phyloP scores from a whole-genome alignment of 176 grass and related monocot species.

The Sorghum bicolor region DNA sequence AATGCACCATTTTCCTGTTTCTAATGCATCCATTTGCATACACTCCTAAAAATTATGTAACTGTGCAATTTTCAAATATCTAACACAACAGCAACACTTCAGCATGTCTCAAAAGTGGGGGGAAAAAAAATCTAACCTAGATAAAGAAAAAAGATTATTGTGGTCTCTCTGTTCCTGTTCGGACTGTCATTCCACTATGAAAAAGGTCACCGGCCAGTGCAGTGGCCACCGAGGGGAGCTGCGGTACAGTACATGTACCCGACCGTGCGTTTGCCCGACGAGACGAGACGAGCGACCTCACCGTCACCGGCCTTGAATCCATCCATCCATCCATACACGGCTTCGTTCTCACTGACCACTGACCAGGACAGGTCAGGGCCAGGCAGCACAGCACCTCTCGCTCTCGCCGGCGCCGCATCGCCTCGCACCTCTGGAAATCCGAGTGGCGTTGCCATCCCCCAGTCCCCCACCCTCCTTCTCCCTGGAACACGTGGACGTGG shows the following conservation, averaged over 20 bases:
- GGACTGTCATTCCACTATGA: neutral
- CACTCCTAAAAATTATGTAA: no score
- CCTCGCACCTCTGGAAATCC: slow-evolving; percentile 20
- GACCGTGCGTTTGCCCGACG: neutral
- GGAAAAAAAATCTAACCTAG: no score
- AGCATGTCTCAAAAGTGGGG: no score
- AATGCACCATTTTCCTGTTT: no score
- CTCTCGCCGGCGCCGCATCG: neutral
- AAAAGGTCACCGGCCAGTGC: neutral
- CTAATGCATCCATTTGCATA: no score
- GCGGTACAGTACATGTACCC: neutral
- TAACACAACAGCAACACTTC: no score
- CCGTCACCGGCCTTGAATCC: neutral
- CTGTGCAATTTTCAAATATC: no score
- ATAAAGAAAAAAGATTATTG: neutral
- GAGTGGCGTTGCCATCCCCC: slow-evolving; percentile 9
- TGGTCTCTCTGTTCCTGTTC: neutral
- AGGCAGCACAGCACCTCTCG: neutral
- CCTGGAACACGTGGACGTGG: slow-evolving; percentile 30
- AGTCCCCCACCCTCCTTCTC: neutral
- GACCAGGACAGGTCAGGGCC: slow-evolving; percentile 31
- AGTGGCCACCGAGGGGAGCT: no score
- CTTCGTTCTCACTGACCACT: neutral
- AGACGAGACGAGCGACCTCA: neutral
- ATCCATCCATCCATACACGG: no score